Conservation (phyloP, 2,329 filamentous ascomycete species). For the Colletotrichum coccodes region DNA sequence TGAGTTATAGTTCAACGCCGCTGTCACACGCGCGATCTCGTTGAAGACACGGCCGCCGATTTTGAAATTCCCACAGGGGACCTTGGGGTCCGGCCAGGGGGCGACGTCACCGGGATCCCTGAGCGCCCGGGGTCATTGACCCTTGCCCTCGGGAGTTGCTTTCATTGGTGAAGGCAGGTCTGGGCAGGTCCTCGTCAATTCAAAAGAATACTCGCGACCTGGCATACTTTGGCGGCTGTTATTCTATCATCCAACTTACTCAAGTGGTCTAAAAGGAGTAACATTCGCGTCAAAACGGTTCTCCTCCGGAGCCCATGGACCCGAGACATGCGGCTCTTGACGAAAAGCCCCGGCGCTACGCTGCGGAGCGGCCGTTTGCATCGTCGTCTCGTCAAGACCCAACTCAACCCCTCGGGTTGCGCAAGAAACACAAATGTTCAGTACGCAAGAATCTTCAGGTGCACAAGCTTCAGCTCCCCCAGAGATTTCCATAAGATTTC, state of each 20-base stretch:
- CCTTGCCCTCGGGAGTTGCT: background rate
- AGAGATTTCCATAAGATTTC: conserved; percentile 1
- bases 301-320: background rate
- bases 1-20: background rate
- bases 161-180: too few relatives aligned
- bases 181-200: too few relatives aligned
- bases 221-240: too few relatives aligned
- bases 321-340: background rate
- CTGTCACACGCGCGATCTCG: background rate
- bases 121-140: background rate
- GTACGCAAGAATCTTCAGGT: too few relatives aligned
- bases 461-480: background rate
- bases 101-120: background rate
- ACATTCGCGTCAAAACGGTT: too few relatives aligned
- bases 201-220: too few relatives aligned
- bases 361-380: background rate
- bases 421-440: background rate
- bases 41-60: background rate
- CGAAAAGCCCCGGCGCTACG: background rate
- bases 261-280: too few relatives aligned
- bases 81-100: background rate
- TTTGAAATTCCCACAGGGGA: background rate
- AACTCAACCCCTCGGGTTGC: background rate
- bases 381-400: too few relatives aligned
- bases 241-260: too few relatives aligned